phyloP scores from a whole-genome alignment of 1,284 basidiomycete species.

The Anthracocystis panici-leucophaei region DNA sequence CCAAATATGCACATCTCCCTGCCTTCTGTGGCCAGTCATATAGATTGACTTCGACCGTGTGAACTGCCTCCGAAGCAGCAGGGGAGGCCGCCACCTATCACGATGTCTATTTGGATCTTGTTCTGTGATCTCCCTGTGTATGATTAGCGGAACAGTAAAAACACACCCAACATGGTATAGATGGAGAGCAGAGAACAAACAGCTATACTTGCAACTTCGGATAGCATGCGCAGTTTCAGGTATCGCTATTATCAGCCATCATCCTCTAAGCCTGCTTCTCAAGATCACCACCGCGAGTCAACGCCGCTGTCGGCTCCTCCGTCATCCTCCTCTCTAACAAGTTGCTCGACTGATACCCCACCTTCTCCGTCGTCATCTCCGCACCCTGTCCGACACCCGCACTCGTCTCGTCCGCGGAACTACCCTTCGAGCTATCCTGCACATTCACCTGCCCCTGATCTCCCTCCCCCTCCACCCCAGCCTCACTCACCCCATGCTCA shows the following conservation, averaged over 20 bases:
- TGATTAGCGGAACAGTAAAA: no score
- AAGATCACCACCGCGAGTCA: background rate
- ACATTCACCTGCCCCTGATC: constrained; percentile 1
- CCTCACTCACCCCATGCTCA: constrained; percentile 29
- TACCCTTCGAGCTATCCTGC: constrained; percentile 10
- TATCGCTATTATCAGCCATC: background rate
- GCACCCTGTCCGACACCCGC: background rate
- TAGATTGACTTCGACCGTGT: no score
- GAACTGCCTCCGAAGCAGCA: no score
- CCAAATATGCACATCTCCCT: no score
- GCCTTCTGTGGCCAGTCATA: no score
- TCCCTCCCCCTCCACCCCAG: background rate
- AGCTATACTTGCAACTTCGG: no score
- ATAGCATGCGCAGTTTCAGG: no score
- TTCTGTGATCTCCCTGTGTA: no score
- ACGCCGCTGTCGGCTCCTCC: constrained; percentile 22
- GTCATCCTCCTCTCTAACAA: constrained; percentile 37
- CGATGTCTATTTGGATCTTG: no score
- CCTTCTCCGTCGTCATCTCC: constrained; percentile 5
- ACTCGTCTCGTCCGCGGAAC: constrained; percentile 15
- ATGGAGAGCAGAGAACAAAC: no score
- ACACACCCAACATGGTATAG: no score
- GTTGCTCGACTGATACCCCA: constrained; percentile 18
- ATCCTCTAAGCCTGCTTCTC: constrained; percentile 3
- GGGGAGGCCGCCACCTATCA: no score